phyloP scores from a whole-genome alignment of 2,329 filamentous ascomycete genomes.

The Stagonosporopsis chrysanthemi region DNA sequence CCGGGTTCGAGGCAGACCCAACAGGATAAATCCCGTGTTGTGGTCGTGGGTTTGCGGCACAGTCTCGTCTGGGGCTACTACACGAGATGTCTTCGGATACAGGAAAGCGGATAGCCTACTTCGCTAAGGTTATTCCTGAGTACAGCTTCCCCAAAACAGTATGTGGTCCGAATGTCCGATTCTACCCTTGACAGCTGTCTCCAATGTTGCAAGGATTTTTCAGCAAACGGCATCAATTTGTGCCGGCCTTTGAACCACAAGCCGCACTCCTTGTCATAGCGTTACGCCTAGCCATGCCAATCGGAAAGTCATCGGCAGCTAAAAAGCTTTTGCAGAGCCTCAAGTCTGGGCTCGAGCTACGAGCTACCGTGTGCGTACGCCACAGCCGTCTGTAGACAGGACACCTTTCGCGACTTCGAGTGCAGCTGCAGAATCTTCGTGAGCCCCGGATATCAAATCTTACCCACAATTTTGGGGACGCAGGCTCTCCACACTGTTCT shows the following conservation, averaged over 20 bases:
- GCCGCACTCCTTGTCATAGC: slow-evolving; percentile 15
- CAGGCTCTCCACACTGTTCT: slow-evolving; percentile 14
- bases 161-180: slow-evolving; percentile 15
- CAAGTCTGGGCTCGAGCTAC: slow-evolving; percentile 7
- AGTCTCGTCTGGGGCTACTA: slow-evolving; percentile 4
- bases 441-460: not conserved
- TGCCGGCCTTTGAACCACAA: slow-evolving; percentile 19
- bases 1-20: slow-evolving; percentile 8
- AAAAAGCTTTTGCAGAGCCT: slow-evolving; percentile 19
- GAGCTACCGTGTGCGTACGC: slow-evolving; percentile 15
- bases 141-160: slow-evolving; percentile 13
- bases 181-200: slow-evolving; percentile 5
- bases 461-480: slow-evolving; percentile 1
- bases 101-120: slow-evolving; percentile 14
- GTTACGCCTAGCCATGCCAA: slow-evolving; percentile 9
- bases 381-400: slow-evolving; percentile 17
- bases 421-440: not conserved
- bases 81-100: slow-evolving; percentile 10
- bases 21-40: not conserved
- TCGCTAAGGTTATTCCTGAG: slow-evolving; percentile 11
- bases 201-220: slow-evolving; percentile 17
- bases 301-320: slow-evolving; percentile 16
- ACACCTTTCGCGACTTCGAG: slow-evolving; percentile 13
- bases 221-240: slow-evolving; percentile 2
- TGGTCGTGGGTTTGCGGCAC: slow-evolving; percentile 7